These are phyloP conservation scores for Pseudohalonectria lignicola DNA, from an alignment of 2,329 filamentous ascomycete species.

Conservation along the genomic window DNA sequence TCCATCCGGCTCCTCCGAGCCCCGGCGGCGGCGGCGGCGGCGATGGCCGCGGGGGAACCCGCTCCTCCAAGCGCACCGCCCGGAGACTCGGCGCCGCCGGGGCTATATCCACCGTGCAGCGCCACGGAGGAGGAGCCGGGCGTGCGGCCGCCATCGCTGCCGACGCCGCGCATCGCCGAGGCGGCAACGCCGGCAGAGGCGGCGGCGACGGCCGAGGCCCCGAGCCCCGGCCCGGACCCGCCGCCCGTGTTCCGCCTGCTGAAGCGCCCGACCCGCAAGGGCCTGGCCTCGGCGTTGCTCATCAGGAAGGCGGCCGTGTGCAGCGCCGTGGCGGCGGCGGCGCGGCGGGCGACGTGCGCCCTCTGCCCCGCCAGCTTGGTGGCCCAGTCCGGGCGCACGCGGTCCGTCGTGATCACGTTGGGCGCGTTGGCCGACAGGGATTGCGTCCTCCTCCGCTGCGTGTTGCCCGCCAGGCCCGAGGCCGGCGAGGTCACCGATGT, in stretches of 20 bases:
- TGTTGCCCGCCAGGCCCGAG: slow-evolving; percentile 8
- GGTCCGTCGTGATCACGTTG: slow-evolving; percentile 84
- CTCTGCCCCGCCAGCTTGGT: slow-evolving; percentile 78
- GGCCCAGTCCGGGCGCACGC: slow-evolving; percentile 87
- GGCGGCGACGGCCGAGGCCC: not conserved
- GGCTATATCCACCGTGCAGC: not conserved
- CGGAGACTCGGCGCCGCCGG: not conserved
- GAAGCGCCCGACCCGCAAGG: slow-evolving; percentile 44
- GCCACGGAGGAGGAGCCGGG: not conserved
- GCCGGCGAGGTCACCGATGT: slow-evolving; percentile 17
- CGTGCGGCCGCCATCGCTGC: too few species aligned
- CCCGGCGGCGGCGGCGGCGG: slow-evolving; percentile 10
- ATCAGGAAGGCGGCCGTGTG: slow-evolving; percentile 93
- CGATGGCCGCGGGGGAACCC: not conserved
- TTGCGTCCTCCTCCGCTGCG: slow-evolving; percentile 38
- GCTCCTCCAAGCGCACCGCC: too few species aligned
- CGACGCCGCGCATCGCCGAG: too few species aligned
- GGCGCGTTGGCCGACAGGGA: slow-evolving; percentile 72
- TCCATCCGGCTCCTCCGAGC: slow-evolving; percentile 51
- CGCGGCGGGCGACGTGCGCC: slow-evolving; percentile 72
- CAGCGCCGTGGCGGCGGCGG: slow-evolving; percentile 85
- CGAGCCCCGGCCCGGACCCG: slow-evolving; percentile 18
- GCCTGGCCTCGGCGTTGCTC: slow-evolving; percentile 46
- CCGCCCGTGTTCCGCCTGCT: slow-evolving; percentile 41
- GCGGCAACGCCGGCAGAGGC: not conserved